phyloP scores from a whole-genome alignment of 2,329 filamentous ascomycete species.

The Drechslerella dactyloides region DNA sequence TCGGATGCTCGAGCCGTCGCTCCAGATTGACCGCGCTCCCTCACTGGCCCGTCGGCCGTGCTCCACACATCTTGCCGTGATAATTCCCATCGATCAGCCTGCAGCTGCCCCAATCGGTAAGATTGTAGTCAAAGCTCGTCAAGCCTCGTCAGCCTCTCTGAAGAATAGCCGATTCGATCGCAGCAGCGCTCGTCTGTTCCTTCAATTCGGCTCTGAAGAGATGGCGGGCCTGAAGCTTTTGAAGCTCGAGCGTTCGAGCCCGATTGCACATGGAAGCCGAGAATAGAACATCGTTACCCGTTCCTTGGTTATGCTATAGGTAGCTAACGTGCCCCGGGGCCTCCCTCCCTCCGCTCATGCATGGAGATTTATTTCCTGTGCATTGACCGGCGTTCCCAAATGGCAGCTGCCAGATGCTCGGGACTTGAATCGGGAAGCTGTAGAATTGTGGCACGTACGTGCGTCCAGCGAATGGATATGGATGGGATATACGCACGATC shows the following conservation, averaged over 20 bases:
- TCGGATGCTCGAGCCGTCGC: conserved; percentile 37
- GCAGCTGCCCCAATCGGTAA: conserved; percentile 47
- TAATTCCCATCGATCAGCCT: conserved; percentile 40
- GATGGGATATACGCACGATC: too few species aligned
- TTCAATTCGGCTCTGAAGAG: too few species aligned
- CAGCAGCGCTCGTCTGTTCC: too few species aligned
- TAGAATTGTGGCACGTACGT: background rate
- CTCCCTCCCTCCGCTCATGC: conserved; percentile 24
- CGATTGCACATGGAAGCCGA: too few species aligned
- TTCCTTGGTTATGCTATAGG: conserved; percentile 44
- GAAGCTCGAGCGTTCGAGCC: too few species aligned
- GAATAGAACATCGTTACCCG: conserved; percentile 46
- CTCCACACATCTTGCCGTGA: background rate
- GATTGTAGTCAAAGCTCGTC: conserved; percentile 21
- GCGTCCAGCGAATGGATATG: too few species aligned
- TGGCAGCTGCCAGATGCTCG: conserved; percentile 36
- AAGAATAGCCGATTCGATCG: conserved; percentile 7
- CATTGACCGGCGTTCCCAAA: conserved; percentile 23
- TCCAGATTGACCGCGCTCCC: conserved; percentile 24
- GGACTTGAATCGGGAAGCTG: conserved; percentile 43
- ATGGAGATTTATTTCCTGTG: conserved; percentile 19
- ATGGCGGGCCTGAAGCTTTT: background rate
- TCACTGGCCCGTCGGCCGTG: background rate
- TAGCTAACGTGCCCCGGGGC: too few species aligned
- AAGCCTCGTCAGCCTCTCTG: conserved; percentile 30